Evolutionary conservation across 2,329 filamentous ascomycete species (phyloP).

Genomic region (Talaromyces atroroseus): DNA sequence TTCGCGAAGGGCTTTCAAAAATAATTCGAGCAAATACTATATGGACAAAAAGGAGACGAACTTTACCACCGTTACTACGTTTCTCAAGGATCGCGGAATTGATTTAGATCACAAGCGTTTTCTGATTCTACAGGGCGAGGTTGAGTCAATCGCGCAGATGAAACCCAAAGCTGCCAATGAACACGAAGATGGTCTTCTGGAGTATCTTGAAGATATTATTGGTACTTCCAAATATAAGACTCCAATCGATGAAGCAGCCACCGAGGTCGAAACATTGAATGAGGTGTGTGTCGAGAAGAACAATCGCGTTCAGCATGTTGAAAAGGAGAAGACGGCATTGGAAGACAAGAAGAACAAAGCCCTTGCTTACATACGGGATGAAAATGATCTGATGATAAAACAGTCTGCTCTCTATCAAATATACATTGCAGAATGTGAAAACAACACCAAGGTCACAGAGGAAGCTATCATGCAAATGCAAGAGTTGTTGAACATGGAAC

Average conservation of each 20-base stretch:
- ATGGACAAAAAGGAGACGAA: slow-evolving; percentile 86
- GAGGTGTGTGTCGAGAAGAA: slow-evolving; percentile 95
- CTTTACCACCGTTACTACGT: slow-evolving; percentile 83
- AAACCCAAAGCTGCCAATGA: slow-evolving; percentile 93
- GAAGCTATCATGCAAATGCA: slow-evolving; percentile 92
- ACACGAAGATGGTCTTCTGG: slow-evolving; percentile 90
- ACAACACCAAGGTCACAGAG: slow-evolving; percentile 81
- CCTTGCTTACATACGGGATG: slow-evolving; percentile 78
- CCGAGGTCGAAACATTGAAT: slow-evolving; percentile 86
- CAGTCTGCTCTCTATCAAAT: slow-evolving; percentile 91
- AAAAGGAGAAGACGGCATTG: slow-evolving; percentile 88
- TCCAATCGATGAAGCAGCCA: slow-evolving; percentile 88
- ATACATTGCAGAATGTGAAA: slow-evolving; percentile 78
- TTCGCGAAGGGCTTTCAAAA: slow-evolving; percentile 90
- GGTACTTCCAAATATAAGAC: slow-evolving; percentile 98
- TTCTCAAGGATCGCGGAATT: slow-evolving; percentile 81
- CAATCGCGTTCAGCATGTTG: slow-evolving; percentile 89
- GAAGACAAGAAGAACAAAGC: slow-evolving; percentile 98
- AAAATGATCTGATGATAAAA: slow-evolving; percentile 86
- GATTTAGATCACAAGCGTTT: slow-evolving; percentile 98
- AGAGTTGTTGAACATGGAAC: slow-evolving; percentile 73
- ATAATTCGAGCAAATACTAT: slow-evolving; percentile 97
- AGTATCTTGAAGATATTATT: slow-evolving; percentile 98
- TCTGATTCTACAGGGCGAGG: slow-evolving; percentile 92
- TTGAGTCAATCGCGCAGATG: slow-evolving; percentile 99